These are phyloP conservation scores for Penicillium roqueforti DNA, from an alignment of 495 filamentous ascomycete species.

Conservation along the genomic window DNA sequence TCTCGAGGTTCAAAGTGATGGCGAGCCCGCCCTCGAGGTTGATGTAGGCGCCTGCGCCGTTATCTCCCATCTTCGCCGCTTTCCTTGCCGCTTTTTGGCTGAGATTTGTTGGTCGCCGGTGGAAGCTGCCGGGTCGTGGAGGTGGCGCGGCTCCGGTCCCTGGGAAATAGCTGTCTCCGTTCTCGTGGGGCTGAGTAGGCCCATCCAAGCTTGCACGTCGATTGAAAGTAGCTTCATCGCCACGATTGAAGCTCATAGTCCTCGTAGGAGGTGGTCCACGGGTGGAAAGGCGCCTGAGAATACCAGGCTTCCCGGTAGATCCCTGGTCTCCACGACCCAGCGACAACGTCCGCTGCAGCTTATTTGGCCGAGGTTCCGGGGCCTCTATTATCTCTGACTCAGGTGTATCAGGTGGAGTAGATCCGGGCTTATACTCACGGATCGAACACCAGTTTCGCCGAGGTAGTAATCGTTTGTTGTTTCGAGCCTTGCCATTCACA, in stretches of 20 bases:
- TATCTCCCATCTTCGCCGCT: conserved; percentile 35
- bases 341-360: conserved; percentile 57
- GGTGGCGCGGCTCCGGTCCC: conserved; percentile 17
- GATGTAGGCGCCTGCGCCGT: conserved; percentile 45
- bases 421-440: conserved; percentile 69
- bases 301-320: conserved; percentile 29
- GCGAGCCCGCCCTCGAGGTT: conserved; percentile 77
- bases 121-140: conserved; percentile 52
- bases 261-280: conserved; percentile 39
- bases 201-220: conserved; percentile 42
- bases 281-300: conserved; percentile 51
- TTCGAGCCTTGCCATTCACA: conserved; percentile 81
- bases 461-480: conserved; percentile 87
- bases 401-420: conserved; percentile 64
- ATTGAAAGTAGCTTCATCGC: conserved; percentile 8
- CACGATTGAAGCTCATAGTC: conserved; percentile 38
- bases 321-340: conserved; percentile 54
- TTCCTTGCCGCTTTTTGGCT: conserved; percentile 53
- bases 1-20: conserved; percentile 80
- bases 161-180: conserved; percentile 41
- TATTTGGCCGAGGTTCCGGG: conserved; percentile 44
- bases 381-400: conserved; percentile 27
- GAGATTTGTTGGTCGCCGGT: conserved; percentile 67
- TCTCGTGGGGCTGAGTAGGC: conserved; percentile 30
- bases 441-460: conserved; percentile 93